These are phyloP conservation scores for Cymbopogon flexuosus DNA, from an alignment of 202 grass and related monocot genomes.

Conservation along the genomic window DNA sequence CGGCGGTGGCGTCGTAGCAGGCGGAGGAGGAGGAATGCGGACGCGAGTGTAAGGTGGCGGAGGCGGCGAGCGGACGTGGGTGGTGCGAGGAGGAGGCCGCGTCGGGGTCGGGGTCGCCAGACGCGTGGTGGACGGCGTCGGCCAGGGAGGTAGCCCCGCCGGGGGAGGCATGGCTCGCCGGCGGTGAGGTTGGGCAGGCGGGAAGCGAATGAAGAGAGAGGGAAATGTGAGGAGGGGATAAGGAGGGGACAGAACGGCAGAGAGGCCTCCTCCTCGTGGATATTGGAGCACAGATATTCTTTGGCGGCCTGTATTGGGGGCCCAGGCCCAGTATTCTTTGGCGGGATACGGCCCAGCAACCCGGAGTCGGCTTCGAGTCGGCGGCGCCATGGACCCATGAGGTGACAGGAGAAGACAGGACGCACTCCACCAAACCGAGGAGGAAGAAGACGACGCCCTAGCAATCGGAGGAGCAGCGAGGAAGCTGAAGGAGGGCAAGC, in stretches of 20 bases:
- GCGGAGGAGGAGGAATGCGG: conserved; percentile 12
- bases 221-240: conserved; percentile 26
- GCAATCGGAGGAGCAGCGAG: background rate
- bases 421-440: background rate
- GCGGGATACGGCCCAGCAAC: background rate
- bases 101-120: background rate
- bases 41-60: conserved; percentile 26
- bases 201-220: conserved; percentile 11
- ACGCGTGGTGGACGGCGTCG: conserved; percentile 31
- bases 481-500: background rate
- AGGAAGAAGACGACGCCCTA: background rate
- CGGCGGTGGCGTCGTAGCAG: background rate
- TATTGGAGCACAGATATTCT: conserved; percentile 27
- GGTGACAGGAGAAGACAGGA: background rate
- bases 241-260: background rate
- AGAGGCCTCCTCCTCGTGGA: background rate
- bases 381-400: background rate
- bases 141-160: conserved; percentile 41
- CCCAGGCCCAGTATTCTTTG: background rate
- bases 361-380: background rate
- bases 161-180: conserved; percentile 40
- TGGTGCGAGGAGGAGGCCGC: conserved; percentile 15
- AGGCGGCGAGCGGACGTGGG: conserved; percentile 5
- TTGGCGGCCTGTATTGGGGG: background rate
- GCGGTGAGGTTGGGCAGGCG: background rate